Base-by-base conservation (phyloP, 73 alveolate species). In the Durusdinium trenchii region DNA sequence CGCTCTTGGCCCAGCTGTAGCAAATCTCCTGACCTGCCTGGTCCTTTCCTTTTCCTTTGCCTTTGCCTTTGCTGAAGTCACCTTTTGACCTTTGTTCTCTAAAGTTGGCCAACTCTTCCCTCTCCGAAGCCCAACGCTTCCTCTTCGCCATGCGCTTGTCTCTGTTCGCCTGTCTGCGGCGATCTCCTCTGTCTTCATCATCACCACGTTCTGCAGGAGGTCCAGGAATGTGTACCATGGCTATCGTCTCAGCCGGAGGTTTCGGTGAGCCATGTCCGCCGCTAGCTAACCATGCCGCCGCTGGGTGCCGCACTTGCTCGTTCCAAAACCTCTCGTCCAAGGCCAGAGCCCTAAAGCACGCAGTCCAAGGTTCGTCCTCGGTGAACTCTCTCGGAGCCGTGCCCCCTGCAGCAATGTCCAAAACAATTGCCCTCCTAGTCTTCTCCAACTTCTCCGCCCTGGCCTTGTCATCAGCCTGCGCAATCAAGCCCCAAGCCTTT, bases 11-110 rank as follows among this genome's bases (percentile, higher is more conserved):
- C 94, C 94, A 32, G 7, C 51, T 18, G 38, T n/a, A 84, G 79
- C 94, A 84, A 1, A 84, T n/a, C 3, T 26, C 43, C 3, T 2
- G 9, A 1, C 94, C 94, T 1, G 79, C 57, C n/a, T 84, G 79
- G 43, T 84, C 94, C 23, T 84, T 84, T 54, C 79, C 32, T 43
- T 84, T 84, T 5, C 94, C 94, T 36, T 84, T 82, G 71, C 93
- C 38, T 36, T 43, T 54, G 28, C 94, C 94, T 38, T 52, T 52
- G 54, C 36, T 47, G 78, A 23, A n/a, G 18, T 32, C 42, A 38
- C 54, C n/a, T 12, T 28, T 84, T 14, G 12, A 1, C 28, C 42
- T 45, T 54, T 20, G 6, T 35, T 30, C 9, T 36, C 78, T 47
- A 0, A 36, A 78, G 6, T 54, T 14, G 43, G 54, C 43, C 36